phyloP scores from a whole-genome alignment of 495 filamentous ascomycete species.

The Cudoniella acicularis region DNA sequence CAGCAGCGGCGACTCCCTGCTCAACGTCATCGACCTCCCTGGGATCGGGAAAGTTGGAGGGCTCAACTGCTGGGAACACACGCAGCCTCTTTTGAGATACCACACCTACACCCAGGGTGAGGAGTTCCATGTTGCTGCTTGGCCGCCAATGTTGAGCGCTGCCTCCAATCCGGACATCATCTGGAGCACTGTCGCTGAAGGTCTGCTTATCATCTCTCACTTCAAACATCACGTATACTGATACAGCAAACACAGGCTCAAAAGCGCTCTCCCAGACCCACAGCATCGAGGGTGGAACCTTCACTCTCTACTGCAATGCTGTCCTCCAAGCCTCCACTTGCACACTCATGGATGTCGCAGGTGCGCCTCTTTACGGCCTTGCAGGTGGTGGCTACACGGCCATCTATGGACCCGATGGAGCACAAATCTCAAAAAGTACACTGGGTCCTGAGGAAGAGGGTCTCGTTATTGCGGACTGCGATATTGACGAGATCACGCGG shows the following conservation, averaged over 20 bases:
- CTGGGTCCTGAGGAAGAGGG: slow-evolving; percentile 28
- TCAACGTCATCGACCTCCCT: slow-evolving; percentile 39
- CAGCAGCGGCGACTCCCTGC: slow-evolving; percentile 36
- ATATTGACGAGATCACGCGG: slow-evolving; percentile 35
- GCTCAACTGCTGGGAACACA: slow-evolving; percentile 50
- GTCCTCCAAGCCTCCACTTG: background rate
- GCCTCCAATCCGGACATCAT: slow-evolving; percentile 13
- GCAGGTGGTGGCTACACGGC: slow-evolving; percentile 48
- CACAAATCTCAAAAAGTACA: slow-evolving; percentile 33
- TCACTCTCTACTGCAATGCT: background rate
- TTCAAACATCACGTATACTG: too few relatives aligned
- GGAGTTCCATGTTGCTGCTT: slow-evolving; percentile 54
- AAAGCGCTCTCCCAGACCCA: background rate
- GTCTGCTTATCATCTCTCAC: too few relatives aligned
- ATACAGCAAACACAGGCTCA: background rate
- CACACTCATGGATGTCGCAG: background rate
- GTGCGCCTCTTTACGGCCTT: background rate
- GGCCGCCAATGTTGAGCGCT: slow-evolving; percentile 38
- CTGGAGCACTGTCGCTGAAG: background rate
- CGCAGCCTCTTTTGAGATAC: slow-evolving; percentile 57
- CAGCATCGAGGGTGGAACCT: background rate
- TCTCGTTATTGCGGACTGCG: slow-evolving; percentile 46
- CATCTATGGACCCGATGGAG: slow-evolving; percentile 52
- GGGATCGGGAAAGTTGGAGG: slow-evolving; percentile 40
- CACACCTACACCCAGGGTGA: slow-evolving; percentile 46